Conservation (phyloP, 305 asterid genomes). For the Solanum hybrid region DNA sequence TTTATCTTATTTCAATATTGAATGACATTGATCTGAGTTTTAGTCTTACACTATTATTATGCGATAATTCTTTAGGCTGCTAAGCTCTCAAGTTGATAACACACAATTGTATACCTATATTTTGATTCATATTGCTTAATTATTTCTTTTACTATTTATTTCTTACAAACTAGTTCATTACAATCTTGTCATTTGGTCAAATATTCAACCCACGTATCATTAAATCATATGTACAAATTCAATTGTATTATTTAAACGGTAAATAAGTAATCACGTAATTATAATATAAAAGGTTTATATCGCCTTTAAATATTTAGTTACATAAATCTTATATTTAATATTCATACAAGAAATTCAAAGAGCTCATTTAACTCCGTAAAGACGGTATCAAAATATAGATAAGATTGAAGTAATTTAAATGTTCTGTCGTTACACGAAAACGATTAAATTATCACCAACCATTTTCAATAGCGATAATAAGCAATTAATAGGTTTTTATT, state of each 20-base stretch:
- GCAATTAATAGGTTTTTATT: too few relatives aligned
- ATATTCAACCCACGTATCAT: background rate
- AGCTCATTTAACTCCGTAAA: too few relatives aligned
- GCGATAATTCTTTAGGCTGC: too few relatives aligned
- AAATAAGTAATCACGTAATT: too few relatives aligned
- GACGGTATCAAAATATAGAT: too few relatives aligned
- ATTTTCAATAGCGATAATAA: background rate
- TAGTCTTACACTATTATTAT: too few relatives aligned
- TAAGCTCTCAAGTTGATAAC: background rate
- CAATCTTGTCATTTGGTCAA: background rate
- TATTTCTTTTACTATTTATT: background rate
- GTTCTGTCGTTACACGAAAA: too few relatives aligned
- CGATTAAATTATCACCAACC: background rate
- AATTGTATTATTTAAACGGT: too few relatives aligned
- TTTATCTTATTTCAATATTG: too few relatives aligned
- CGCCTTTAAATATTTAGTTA: background rate
- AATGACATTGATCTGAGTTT: background rate
- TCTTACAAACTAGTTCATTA: background rate
- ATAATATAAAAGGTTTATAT: background rate
- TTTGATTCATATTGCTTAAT: background rate
- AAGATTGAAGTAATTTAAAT: too few relatives aligned
- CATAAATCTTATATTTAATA: background rate
- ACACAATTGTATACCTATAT: background rate
- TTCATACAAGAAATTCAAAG: background rate
- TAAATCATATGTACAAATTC: too few relatives aligned